These are phyloP conservation scores for Podospora bellae-mahoneyi DNA, from an alignment of 495 filamentous ascomycete genomes.

Conservation along the genomic window DNA sequence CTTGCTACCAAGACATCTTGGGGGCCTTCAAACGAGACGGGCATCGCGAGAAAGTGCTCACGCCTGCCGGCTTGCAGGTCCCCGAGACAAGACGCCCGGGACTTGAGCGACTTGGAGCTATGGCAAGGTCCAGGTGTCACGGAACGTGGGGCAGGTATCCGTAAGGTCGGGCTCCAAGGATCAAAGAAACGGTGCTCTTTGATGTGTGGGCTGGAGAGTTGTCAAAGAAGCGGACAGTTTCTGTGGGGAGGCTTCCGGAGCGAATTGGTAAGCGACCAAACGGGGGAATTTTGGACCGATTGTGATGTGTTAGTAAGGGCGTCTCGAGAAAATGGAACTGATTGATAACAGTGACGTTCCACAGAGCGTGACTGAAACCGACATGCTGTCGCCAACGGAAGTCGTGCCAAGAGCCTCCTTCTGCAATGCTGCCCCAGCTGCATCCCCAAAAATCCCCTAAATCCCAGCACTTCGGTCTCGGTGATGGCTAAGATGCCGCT, in stretches of 20 bases:
- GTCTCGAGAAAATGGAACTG: not conserved
- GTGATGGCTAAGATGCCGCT: not conserved
- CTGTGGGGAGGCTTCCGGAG: not conserved
- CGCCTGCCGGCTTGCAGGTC: not conserved
- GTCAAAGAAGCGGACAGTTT: not conserved
- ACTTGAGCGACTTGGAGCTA: not conserved
- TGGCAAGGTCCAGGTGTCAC: not conserved
- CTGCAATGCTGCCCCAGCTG: not conserved
- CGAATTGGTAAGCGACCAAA: not conserved
- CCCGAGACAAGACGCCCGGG: not conserved
- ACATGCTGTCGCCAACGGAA: not conserved
- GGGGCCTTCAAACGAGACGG: not conserved
- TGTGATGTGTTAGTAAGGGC: not conserved
- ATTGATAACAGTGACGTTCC: not conserved
- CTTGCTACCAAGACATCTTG: not conserved
- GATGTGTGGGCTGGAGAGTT: not conserved
- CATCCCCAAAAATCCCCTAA: not conserved
- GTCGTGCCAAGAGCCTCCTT: not conserved
- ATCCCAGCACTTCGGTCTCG: not conserved
- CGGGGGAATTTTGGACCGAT: not conserved
- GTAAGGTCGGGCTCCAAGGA: not conserved
- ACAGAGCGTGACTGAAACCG: not conserved
- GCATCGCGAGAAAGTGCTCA: not conserved
- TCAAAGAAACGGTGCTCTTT: not conserved
- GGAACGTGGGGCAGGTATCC: not conserved